Conservation (phyloP, 352 stramenopile species). For the Phytophthora tentaculata region DNA sequence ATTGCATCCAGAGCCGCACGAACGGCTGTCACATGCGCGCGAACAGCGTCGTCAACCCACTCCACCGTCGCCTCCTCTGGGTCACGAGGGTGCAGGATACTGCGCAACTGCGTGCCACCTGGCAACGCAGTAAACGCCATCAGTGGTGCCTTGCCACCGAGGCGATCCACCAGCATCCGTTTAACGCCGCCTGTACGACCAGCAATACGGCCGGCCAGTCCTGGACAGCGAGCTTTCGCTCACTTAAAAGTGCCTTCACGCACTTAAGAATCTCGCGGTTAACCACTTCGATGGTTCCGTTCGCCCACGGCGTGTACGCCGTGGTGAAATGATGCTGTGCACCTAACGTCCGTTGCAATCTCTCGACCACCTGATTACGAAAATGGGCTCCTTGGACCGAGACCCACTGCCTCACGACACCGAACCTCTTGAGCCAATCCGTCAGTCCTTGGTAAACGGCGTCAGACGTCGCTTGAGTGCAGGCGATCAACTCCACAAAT, state of each 20-base stretch:
- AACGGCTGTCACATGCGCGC: not conserved
- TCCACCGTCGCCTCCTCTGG: not conserved
- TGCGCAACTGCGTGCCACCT: slow-evolving; percentile 1
- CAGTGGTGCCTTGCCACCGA: slow-evolving; percentile 3
- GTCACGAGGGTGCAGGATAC: slow-evolving; percentile 7
- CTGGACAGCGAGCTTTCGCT: not conserved
- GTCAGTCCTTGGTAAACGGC: not conserved
- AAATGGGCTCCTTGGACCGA: slow-evolving; percentile 9
- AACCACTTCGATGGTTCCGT: slow-evolving; percentile 12
- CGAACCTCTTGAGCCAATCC: slow-evolving; percentile 17
- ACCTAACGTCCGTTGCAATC: not conserved
- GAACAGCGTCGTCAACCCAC: slow-evolving; percentile 13
- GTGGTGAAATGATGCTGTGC: slow-evolving; percentile 12
- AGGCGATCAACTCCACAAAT: slow-evolving; percentile 17
- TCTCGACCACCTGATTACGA: not conserved
- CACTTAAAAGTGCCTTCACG: not conserved
- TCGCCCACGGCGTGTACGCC: slow-evolving; percentile 4
- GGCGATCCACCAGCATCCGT: not conserved
- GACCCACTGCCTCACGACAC: slow-evolving; percentile 10
- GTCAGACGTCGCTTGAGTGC: slow-evolving; percentile 1
- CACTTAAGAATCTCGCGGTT: slow-evolving; percentile 1
- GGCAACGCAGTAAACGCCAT: slow-evolving; percentile 26
- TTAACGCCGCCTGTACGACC: not conserved
- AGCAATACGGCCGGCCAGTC: not conserved
- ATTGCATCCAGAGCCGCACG: slow-evolving; percentile 4